Percentiles rank a stretch among this genome's conserved stretches.
Evolutionary conservation across 768 basidiomycete genomes (phyloP).

Genomic region (Albatrellus ellisii): DNA sequence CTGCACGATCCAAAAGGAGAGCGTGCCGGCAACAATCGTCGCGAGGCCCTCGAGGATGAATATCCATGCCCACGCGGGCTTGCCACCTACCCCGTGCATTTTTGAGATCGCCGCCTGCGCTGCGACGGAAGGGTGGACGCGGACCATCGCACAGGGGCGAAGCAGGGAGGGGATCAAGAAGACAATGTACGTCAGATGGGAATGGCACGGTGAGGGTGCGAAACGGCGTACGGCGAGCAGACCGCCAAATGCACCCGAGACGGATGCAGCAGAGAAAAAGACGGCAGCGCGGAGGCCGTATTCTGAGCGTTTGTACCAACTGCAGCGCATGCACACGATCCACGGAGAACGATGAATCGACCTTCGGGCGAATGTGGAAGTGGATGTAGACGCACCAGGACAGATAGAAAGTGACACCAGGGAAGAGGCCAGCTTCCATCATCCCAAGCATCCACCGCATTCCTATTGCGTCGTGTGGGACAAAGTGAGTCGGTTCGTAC

Average conservation of each 20-base stretch:
- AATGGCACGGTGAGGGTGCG: too few species aligned
- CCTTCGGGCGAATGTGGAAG: too few species aligned
- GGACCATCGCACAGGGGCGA: not conserved
- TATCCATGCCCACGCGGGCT: constrained; percentile 58
- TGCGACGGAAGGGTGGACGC: not conserved
- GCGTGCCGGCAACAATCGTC: constrained; percentile 50
- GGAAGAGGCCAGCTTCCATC: constrained; percentile 51
- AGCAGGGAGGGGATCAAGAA: too few species aligned
- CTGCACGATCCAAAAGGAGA: constrained; percentile 67
- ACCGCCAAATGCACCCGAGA: constrained; percentile 75
- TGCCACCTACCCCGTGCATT: constrained; percentile 58
- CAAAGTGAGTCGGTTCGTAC: not conserved
- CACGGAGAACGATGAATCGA: too few species aligned
- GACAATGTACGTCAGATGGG: too few species aligned
- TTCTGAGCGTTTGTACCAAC: constrained; percentile 64
- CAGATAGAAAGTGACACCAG: constrained; percentile 53
- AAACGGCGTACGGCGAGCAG: constrained; percentile 41
- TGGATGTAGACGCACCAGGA: constrained; percentile 39
- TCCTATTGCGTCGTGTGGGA: constrained; percentile 23
- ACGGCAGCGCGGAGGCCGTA: constrained; percentile 42
- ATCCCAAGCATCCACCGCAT: constrained; percentile 62
- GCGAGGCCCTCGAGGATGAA: constrained; percentile 63
- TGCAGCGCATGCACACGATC: constrained; percentile 13
- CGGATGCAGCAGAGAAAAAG: constrained; percentile 52
- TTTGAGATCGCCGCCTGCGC: constrained; percentile 51